Evolutionary conservation across 495 filamentous ascomycete genomes (phyloP).

Genomic region (Xylaria palmicola): DNA sequence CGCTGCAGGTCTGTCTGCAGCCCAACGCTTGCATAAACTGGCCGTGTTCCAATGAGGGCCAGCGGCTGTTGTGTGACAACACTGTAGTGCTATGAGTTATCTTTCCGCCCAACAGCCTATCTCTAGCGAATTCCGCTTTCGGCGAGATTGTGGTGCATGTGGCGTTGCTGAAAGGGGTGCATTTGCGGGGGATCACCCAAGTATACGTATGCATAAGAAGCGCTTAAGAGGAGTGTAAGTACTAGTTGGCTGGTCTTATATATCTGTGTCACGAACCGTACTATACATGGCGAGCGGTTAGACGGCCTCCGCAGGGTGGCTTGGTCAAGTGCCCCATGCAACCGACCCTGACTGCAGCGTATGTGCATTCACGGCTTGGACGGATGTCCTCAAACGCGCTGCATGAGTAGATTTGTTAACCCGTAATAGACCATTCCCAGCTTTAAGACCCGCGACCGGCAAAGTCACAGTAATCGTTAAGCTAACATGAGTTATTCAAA

Average conservation of each 20-base stretch:
- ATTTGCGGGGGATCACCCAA: not conserved
- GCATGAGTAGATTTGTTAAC: not conserved
- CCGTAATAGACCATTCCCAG: not conserved
- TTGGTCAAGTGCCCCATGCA: not conserved
- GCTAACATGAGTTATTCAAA: not conserved
- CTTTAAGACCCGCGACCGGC: not conserved
- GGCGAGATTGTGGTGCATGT: slow-evolving; percentile 1
- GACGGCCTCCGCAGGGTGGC: too few relatives aligned
- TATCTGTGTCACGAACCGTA: too few relatives aligned
- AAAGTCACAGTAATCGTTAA: not conserved
- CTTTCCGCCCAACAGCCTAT: not conserved
- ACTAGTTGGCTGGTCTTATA: not conserved
- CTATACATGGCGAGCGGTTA: too few relatives aligned
- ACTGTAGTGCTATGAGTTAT: too few relatives aligned
- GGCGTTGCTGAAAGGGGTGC: slow-evolving; percentile 5
- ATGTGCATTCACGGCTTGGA: not conserved
- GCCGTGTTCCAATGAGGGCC: not conserved
- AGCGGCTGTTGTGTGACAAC: not conserved
- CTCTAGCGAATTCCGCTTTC: not conserved
- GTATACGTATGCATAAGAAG: not conserved
- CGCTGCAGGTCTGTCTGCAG: not conserved
- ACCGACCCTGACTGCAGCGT: not conserved
- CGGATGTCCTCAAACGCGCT: not conserved
- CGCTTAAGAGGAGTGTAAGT: not conserved
- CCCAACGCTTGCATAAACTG: not conserved